Evolutionary conservation across 2,329 filamentous ascomycete genomes (phyloP), one percentile per base, ranked within the genome.

Genomic region (Epichloe brachyelytri): DNA sequence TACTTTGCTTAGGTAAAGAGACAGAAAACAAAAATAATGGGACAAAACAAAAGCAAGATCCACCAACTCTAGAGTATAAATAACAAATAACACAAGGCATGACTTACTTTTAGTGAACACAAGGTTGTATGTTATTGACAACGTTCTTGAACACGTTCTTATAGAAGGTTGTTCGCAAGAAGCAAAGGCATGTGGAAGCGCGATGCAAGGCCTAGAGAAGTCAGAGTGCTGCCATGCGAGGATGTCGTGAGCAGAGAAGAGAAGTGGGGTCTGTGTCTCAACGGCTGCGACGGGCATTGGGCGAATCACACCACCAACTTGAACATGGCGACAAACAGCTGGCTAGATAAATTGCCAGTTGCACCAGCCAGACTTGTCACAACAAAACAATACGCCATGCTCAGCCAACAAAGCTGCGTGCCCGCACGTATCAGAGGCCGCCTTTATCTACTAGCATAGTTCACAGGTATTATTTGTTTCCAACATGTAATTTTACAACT

Each of bases 401-500:
- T 38, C n/a, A 15, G 37, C 14, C 12, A n/a, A 38, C 14, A 38
- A 6, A 38, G n/a, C n/a, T n/a, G 37, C n/a, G n/a, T 8, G 14
- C 10, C 37, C n/a, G 37, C n/a, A 15, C 7, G 37, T n/a, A 38
- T 38, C 14, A n/a, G 11, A 38, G 14, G 14, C 37, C 37, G 4
- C 11, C n/a, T 38, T n/a, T 3, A 38, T 38, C 47, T 49, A 49
- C 33, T 7, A 19, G n/a, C 47, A 43, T 19, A 41, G 15, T 15
- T 26, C 14, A 41, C 14, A 19, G 10, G 10, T 33, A 15, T 34
- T 33, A 17, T 19, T 22, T 30, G 10, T 34, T 10, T n/a, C 30
- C 17, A n/a, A n/a, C 3, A 17, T 8, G 14, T 19, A 7, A 15
- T 22, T 26, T 61, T 44, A 65, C 17, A 67, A 44, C 55, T 60